phyloP scores from a whole-genome alignment of 257 asterid genomes.

The Avicennia marina region DNA sequence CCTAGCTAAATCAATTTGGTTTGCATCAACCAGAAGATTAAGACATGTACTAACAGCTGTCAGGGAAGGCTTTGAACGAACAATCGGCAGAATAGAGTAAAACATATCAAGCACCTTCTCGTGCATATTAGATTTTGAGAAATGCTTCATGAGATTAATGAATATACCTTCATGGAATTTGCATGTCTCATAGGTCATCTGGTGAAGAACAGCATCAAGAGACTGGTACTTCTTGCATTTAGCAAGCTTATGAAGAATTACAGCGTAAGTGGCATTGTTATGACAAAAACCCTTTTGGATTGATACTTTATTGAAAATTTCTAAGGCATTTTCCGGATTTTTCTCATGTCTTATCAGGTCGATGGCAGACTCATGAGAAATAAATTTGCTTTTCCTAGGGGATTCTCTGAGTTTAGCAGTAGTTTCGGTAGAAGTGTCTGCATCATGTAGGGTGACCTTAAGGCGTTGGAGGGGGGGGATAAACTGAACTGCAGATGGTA shows the following conservation, averaged over 20 bases:
- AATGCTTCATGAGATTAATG: conserved; percentile 87
- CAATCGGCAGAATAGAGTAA: conserved; percentile 43
- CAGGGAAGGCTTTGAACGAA: conserved; percentile 72
- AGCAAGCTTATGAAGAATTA: conserved; percentile 77
- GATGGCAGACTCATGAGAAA: conserved; percentile 52
- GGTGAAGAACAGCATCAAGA: conserved; percentile 66
- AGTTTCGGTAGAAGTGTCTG: conserved; percentile 32
- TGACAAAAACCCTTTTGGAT: conserved; percentile 73
- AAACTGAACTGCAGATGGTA: conserved; percentile 40
- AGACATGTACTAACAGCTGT: conserved; percentile 90
- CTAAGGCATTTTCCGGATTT: conserved; percentile 58
- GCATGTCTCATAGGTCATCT: conserved; percentile 88
- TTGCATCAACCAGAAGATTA: conserved; percentile 73
- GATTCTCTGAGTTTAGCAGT: conserved; percentile 12
- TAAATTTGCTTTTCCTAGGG: conserved; percentile 43
- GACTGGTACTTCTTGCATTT: conserved; percentile 48
- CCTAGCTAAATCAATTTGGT: conserved; percentile 60
- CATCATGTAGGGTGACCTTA: conserved; percentile 12
- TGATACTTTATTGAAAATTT: conserved; percentile 59
- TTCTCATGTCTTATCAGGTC: conserved; percentile 54
- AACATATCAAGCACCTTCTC: conserved; percentile 82
- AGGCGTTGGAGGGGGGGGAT: conserved; percentile 43
- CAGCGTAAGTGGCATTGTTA: conserved; percentile 67
- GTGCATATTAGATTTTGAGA: conserved; percentile 56
- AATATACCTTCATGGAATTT: conserved; percentile 80